phyloP scores from a whole-genome alignment of 202 grass and related monocot genomes.

The Carex arenaria region DNA sequence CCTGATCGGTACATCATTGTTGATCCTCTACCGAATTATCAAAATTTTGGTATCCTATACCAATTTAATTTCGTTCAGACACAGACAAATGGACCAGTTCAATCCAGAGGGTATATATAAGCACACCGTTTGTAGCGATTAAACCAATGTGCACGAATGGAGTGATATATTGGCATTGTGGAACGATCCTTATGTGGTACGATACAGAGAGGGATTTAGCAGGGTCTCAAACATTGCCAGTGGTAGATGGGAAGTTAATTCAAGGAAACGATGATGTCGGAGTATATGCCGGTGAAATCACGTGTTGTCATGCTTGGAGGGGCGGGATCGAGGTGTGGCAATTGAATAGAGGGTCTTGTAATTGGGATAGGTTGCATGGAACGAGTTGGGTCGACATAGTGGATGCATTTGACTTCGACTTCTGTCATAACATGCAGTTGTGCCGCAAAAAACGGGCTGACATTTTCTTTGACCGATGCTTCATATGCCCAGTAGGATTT shows the following conservation, averaged over 20 bases:
- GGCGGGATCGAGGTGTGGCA: background rate
- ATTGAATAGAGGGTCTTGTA: background rate
- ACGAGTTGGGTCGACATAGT: background rate
- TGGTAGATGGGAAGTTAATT: background rate
- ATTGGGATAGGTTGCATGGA: background rate
- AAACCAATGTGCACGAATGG: background rate
- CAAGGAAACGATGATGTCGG: background rate
- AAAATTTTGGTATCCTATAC: background rate
- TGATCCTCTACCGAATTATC: no score
- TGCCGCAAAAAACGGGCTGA: background rate
- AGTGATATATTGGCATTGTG: background rate
- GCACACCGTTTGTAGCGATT: no score
- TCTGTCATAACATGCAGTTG: background rate
- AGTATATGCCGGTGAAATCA: no score
- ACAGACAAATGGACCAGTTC: background rate
- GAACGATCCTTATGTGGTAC: background rate
- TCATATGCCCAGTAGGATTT: background rate
- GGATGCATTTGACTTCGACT: background rate
- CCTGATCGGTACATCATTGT: no score
- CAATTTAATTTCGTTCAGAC: background rate
- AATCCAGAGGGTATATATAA: background rate
- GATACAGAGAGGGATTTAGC: constrained; percentile 1
- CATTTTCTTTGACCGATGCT: background rate
- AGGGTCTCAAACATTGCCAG: background rate
- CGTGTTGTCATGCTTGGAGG: background rate